phyloP scores from a whole-genome alignment of 169 alveolate species.

The Eimeria sp. region DNA sequence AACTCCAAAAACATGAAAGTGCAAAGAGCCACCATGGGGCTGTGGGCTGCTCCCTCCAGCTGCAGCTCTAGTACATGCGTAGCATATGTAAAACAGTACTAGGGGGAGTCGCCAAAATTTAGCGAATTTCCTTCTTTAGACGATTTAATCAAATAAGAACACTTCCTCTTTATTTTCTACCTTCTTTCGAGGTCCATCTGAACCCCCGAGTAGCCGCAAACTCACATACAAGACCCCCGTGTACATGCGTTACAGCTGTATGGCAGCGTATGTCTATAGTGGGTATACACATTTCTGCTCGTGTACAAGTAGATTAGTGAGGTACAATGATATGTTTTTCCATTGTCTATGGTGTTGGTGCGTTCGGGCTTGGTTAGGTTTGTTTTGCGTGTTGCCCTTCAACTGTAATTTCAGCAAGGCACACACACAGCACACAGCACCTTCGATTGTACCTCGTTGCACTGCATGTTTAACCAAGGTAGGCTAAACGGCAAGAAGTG shows the following conservation, averaged over 20 bases:
- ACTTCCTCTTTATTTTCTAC: background rate
- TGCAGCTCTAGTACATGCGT: background rate
- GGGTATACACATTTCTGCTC: too few relatives aligned
- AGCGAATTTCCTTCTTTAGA: background rate
- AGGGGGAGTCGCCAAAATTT: background rate
- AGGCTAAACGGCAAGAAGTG: too few relatives aligned
- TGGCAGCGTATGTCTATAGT: background rate
- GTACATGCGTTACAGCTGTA: background rate
- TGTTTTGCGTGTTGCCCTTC: background rate
- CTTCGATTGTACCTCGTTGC: too few relatives aligned
- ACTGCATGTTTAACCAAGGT: too few relatives aligned
- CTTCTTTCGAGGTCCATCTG: background rate
- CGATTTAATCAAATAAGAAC: too few relatives aligned
- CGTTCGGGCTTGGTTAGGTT: background rate
- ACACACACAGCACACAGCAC: too few relatives aligned
- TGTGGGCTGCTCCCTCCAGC: conserved; percentile 16
- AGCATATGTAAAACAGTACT: background rate
- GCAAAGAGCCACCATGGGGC: background rate
- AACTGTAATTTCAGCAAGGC: too few relatives aligned
- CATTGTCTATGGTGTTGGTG: background rate
- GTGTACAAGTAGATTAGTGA: background rate
- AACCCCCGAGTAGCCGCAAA: background rate
- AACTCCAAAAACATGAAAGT: background rate
- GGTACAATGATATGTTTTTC: background rate
- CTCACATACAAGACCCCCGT: background rate